Base-by-base conservation (phyloP, 176 grass and related monocot species). In the Secale cereale region DNA sequence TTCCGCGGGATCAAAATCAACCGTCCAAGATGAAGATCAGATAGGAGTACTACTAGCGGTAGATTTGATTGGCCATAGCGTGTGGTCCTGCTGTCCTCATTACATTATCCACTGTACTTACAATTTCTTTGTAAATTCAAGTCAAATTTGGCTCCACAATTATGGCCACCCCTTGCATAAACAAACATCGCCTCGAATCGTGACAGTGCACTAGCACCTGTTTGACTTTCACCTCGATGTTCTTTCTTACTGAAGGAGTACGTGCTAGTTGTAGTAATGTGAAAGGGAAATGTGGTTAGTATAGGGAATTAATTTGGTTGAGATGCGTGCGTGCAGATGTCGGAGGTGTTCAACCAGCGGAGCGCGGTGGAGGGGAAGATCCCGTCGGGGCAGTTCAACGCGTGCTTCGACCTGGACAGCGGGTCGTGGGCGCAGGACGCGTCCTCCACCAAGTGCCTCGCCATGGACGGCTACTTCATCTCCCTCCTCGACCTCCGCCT, bases 381-480 rank as follows among this genome's bases (percentile, higher is more conserved):
- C 63, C 97, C 97, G 8, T 99, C 93, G 4, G 97, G 97, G 25
- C 40, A 86, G 26, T 99, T 99, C 85, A 99, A 99, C 48, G 85
- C 71, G 25, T 73, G 59, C 48, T 99, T 99, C 57, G 91, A 87
- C 80, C 91, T 96, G 43, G 91, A 94, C 30, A 88, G 97, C 43
- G 67, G 88, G 8, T 86, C 82, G 10, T 99, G 97, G 97, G 97
- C 93, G 4, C 74, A 87, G 56, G 93, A 99, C 84, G 88, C 86
- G 1, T 68, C 93, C 5, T 45, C 48, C 73, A 99, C 93, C 9
- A 96, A 91, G 67, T 92, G 78, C 84, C 87, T 99, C 68, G 91
- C 93, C 81, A 89, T 96, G 81, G 97, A 99, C 87, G 97, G 93
- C 75, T 89, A 91, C 86, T 99, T 91, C 90, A 96, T 99, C 88